Conservation (phyloP, 2,329 filamentous ascomycete genomes). For the Trichoderma sp. region DNA sequence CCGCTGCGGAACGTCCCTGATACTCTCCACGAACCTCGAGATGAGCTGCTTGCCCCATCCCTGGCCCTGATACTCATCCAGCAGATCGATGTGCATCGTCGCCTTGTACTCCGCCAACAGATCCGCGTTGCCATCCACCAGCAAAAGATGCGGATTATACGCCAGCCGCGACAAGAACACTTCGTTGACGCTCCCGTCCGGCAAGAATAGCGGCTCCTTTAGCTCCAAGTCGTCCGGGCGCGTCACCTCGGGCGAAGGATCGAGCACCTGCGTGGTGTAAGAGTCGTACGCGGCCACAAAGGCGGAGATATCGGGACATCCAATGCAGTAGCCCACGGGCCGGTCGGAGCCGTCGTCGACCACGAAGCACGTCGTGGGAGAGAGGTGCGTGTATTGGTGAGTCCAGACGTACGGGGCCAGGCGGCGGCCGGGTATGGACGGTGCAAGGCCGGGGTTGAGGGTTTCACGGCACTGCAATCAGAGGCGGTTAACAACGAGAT, state of each 20-base stretch:
- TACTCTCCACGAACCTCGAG: constrained; percentile 47
- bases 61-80: constrained; percentile 46
- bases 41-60: constrained; percentile 52
- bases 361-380: constrained; percentile 50
- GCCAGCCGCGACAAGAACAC: constrained; percentile 47
- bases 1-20: constrained; percentile 35
- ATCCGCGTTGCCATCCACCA: constrained; percentile 44
- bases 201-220: constrained; percentile 40
- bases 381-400: constrained; percentile 54
- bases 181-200: constrained; percentile 35
- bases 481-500: neutral
- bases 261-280: constrained; percentile 46
- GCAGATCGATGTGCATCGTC: constrained; percentile 56
- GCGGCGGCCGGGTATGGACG: constrained; percentile 41
- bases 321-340: constrained; percentile 56
- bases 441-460: constrained; percentile 48
- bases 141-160: constrained; percentile 47
- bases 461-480: constrained; percentile 52
- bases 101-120: constrained; percentile 44
- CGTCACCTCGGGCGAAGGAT: constrained; percentile 33
- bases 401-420: constrained; percentile 57
- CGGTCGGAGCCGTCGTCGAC: constrained; percentile 52
- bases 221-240: constrained; percentile 35
- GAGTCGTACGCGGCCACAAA: constrained; percentile 45
- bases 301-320: constrained; percentile 48